Conservation (phyloP, 495 filamentous ascomycete species). For the Daldinia concentrica region DNA sequence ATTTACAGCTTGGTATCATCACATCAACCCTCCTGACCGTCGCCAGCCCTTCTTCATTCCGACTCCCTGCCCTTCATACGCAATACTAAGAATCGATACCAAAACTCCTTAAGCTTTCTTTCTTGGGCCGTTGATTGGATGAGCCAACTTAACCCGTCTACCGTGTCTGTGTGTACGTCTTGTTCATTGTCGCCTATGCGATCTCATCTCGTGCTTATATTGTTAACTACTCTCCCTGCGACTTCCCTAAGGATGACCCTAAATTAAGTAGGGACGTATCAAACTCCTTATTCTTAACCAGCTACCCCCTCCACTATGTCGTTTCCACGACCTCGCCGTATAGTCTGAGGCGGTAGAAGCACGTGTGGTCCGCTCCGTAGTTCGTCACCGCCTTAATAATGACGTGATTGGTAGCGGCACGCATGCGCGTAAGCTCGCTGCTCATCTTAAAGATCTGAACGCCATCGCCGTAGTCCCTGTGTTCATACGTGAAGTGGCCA, state of each 20-base stretch:
- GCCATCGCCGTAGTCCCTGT: slow-evolving; percentile 52
- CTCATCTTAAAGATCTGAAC: slow-evolving; percentile 62
- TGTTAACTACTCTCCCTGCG: neutral
- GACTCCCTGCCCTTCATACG: neutral
- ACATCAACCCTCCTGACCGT: neutral
- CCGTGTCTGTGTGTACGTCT: neutral
- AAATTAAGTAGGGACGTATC: neutral
- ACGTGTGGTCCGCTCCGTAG: slow-evolving; percentile 66
- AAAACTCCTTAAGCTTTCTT: slow-evolving; percentile 7
- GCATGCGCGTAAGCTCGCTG: slow-evolving; percentile 48
- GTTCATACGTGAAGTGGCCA: slow-evolving; percentile 62
- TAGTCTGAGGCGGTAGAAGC: slow-evolving; percentile 67
- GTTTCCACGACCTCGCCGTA: slow-evolving; percentile 56
- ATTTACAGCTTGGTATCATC: slow-evolving; percentile 28
- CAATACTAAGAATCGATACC: slow-evolving; percentile 11
- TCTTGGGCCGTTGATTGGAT: neutral
- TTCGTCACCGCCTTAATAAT: slow-evolving; percentile 63
- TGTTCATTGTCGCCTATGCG: neutral
- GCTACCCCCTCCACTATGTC: neutral
- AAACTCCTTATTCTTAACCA: neutral
- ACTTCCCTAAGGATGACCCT: too few relatives aligned
- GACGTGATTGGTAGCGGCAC: slow-evolving; percentile 52
- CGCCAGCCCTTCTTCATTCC: neutral
- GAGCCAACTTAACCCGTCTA: neutral
- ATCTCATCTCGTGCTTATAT: neutral